A percentile compares a stretch with the other conserved stretches of the same genome.
Conservation (phyloP, 345 rosid genomes). For the Trapa incisa region DNA sequence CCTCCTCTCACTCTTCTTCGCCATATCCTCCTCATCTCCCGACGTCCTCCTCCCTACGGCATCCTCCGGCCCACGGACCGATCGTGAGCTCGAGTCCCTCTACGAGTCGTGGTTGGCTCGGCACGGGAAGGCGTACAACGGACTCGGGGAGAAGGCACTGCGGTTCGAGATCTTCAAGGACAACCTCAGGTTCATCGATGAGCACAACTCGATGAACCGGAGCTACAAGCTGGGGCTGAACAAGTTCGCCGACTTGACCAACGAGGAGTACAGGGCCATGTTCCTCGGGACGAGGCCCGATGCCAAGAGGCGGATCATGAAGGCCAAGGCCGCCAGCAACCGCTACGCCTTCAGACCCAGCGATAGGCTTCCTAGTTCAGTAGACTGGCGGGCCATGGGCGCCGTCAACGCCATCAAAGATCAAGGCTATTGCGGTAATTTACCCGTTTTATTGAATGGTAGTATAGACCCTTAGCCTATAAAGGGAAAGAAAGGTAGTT, state of each 20-base stretch:
- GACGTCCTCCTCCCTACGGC: neutral
- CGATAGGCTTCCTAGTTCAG: conserved; percentile 40
- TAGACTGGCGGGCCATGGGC: conserved; percentile 76
- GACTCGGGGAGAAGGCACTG: conserved; percentile 32
- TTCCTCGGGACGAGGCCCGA: conserved; percentile 34
- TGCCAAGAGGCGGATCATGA: conserved; percentile 26
- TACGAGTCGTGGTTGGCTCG: conserved; percentile 48
- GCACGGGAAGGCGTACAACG: conserved; percentile 48
- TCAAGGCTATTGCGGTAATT: conserved; percentile 68
- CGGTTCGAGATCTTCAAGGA: conserved; percentile 65
- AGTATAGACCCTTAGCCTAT: no score
- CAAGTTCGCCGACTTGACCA: conserved; percentile 69
- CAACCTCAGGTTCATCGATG: conserved; percentile 56
- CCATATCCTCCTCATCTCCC: neutral
- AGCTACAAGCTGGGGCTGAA: conserved; percentile 57
- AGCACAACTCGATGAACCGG: conserved; percentile 45
- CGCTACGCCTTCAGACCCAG: conserved; percentile 8
- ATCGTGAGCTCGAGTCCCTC: conserved; percentile 48
- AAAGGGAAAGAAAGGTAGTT: no score
- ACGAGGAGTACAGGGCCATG: conserved; percentile 53
- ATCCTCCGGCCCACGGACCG: conserved; percentile 24
- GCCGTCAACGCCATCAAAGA: conserved; percentile 70
- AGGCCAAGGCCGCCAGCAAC: conserved; percentile 16
- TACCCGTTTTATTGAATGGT: neutral
- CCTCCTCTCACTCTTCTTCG: conserved; percentile 4